phyloP scores from a whole-genome alignment of 2,329 filamentous ascomycete genomes.

The Aureobasidium pullulans region DNA sequence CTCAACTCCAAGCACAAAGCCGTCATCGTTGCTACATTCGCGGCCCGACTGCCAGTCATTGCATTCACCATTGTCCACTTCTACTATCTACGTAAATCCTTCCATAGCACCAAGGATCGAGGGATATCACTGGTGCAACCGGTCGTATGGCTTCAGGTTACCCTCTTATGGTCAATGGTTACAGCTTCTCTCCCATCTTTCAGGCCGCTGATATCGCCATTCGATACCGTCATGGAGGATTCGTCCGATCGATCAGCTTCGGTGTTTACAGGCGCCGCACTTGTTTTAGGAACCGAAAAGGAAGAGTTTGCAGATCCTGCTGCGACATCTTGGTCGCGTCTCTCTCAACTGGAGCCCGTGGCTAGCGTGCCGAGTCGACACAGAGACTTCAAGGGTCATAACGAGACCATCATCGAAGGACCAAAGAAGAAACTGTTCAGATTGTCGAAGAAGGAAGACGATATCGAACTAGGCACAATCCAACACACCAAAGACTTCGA shows the following conservation, averaged over 20 bases:
- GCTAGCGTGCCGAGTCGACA: not conserved
- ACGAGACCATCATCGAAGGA: conserved; percentile 1
- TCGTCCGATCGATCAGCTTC: not conserved
- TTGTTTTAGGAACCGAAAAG: not conserved
- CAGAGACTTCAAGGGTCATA: not conserved
- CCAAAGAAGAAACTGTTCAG: not conserved
- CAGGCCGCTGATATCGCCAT: conserved; percentile 6
- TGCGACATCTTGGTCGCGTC: not conserved
- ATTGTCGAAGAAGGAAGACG: not conserved
- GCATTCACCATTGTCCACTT: not conserved
- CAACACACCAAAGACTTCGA: not conserved
- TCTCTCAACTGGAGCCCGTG: not conserved
- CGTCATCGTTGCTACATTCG: not conserved
- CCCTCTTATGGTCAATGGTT: conserved; percentile 12
- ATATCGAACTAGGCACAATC: conserved; percentile 4
- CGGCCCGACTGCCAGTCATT: conserved; percentile 2
- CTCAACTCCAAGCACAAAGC: conserved; percentile 11
- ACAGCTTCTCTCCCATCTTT: conserved; percentile 15
- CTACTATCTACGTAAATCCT: not conserved
- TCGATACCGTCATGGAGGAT: conserved; percentile 1
- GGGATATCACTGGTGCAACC: conserved; percentile 6
- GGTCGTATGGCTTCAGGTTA: conserved; percentile 12
- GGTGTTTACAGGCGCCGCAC: not conserved
- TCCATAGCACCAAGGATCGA: not conserved
- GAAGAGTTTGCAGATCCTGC: not conserved